These are phyloP conservation scores for Cymbomonas tetramitiformis DNA, from an alignment of 139 green algal genomes.

Conservation along the genomic window DNA sequence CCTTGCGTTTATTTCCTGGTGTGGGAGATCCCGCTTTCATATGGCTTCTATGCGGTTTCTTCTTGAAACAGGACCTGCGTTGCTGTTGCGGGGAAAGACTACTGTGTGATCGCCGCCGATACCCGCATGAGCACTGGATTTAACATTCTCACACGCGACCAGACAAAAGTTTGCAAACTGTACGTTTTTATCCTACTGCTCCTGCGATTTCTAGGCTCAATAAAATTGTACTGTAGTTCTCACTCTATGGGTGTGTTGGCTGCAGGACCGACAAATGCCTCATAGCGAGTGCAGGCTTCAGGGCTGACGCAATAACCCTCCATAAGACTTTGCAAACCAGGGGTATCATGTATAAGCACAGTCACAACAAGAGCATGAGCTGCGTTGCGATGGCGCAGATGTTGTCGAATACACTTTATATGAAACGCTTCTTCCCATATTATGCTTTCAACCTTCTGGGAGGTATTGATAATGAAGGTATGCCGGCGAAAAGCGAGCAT, in stretches of 20 bases:
- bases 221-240: background rate
- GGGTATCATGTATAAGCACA: slow-evolving; percentile 40
- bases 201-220: background rate
- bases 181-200: slow-evolving; percentile 35
- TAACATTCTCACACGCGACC: slow-evolving; percentile 75
- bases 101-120: slow-evolving; percentile 82
- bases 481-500: slow-evolving; percentile 17
- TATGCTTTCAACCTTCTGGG: slow-evolving; percentile 95
- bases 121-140: slow-evolving; percentile 89
- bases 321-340: slow-evolving; percentile 52
- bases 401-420: slow-evolving; percentile 77
- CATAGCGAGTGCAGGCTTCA: slow-evolving; percentile 75
- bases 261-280: slow-evolving; percentile 64
- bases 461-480: slow-evolving; percentile 81
- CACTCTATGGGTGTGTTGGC: slow-evolving; percentile 30
- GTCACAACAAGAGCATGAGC: slow-evolving; percentile 77
- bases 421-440: slow-evolving; percentile 94
- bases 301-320: slow-evolving; percentile 71
- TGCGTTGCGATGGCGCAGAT: slow-evolving; percentile 78
- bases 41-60: no score
- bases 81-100: slow-evolving; percentile 84
- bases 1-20: no score
- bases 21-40: no score
- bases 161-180: slow-evolving; percentile 66
- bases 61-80: no score